Percentiles rank a stretch among this genome's conserved stretches.
Evolutionary conservation across 225 moss, liverwort and hornwort genomes (phyloP).

Genomic region (Climacium dendroides): DNA sequence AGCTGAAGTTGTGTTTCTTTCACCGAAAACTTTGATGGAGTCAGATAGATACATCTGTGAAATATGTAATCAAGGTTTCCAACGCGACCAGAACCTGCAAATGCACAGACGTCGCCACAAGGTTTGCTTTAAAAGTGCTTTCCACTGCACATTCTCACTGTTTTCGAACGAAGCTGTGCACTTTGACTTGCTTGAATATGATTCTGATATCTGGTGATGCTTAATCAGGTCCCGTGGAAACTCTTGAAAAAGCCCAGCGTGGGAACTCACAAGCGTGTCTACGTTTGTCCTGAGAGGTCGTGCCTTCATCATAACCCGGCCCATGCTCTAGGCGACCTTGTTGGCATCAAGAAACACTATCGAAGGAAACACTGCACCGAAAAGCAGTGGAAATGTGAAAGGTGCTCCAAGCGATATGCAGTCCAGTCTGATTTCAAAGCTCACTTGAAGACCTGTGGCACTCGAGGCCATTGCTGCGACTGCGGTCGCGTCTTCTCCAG

Average conservation of each 20-base stretch:
- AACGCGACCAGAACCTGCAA: conserved; percentile 73
- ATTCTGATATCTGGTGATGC: too few relatives aligned
- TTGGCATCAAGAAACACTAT: conserved; percentile 75
- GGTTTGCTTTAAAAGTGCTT: neutral
- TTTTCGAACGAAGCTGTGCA: neutral
- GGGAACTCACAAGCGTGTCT: conserved; percentile 54
- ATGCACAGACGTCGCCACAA: conserved; percentile 82
- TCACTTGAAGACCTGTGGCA: conserved; percentile 70
- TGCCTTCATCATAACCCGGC: conserved; percentile 63
- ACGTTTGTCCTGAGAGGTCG: conserved; percentile 64
- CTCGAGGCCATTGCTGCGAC: conserved; percentile 71
- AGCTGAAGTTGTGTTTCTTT: conserved; percentile 64
- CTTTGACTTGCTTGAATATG: too few relatives aligned
- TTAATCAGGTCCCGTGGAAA: conserved; percentile 65
- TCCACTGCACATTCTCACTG: neutral
- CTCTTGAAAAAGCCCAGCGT: conserved; percentile 44
- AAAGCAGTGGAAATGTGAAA: conserved; percentile 76
- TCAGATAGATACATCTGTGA: conserved; percentile 74
- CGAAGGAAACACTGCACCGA: conserved; percentile 67
- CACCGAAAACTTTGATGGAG: conserved; percentile 64
- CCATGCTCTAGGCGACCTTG: conserved; percentile 65
- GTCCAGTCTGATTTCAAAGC: conserved; percentile 83
- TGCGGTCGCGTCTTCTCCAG: conserved; percentile 71
- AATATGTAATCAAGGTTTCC: conserved; percentile 73
- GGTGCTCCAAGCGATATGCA: conserved; percentile 64